Base-by-base conservation (phyloP, 805 yeast genomes). In the Wickerhamomyces rabaulensis region DNA sequence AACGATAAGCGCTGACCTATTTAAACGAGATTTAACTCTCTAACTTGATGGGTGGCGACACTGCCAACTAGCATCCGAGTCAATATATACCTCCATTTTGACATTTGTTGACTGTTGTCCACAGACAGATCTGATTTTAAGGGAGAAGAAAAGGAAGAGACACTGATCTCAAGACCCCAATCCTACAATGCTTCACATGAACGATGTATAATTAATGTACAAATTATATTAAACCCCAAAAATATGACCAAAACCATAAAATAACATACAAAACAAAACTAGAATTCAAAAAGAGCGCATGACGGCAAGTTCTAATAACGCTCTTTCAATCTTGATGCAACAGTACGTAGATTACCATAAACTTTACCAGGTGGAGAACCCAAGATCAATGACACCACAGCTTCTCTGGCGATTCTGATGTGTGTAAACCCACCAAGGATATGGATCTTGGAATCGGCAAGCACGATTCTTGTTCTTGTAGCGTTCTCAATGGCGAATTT, bases 281-380 rank as follows among this genome's bases (percentile, higher is more conserved):
- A 19, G 25, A 39, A 13, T 25, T n/a, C 26, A 35, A 33, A 33
- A 8, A 16, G 9, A 17, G 27, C 10, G 27, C 7, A 25, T 25
- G n/a, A n/a, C n/a, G n/a, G n/a, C n/a, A n/a, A n/a, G n/a, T n/a
- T 20, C 51, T 53, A 94, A 67, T 87, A 94, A 62, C 98, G 82
- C 69, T 94, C 99, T 72, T 94, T 94, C 84, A 94, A 80, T 70
- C 99, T 81, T 12, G 97, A 87, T 41, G 98, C 97, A 56, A 94
- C 95, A 35, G 95, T 89, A 71, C 99, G 87, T 67, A 94, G 76
- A 67, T 94, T 94, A 55, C 98, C 98, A 64, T 94, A 94, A 48
- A 94, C 96, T 69, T 94, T 94, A 54, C 98, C 97, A 36, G 99
- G 99, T 37, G 98, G 99, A 51, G 95, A 84, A 73, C 99, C 99